Evolutionary conservation across 2,329 filamentous ascomycete genomes (phyloP).

Genomic region (Verticillium klebahnii): DNA sequence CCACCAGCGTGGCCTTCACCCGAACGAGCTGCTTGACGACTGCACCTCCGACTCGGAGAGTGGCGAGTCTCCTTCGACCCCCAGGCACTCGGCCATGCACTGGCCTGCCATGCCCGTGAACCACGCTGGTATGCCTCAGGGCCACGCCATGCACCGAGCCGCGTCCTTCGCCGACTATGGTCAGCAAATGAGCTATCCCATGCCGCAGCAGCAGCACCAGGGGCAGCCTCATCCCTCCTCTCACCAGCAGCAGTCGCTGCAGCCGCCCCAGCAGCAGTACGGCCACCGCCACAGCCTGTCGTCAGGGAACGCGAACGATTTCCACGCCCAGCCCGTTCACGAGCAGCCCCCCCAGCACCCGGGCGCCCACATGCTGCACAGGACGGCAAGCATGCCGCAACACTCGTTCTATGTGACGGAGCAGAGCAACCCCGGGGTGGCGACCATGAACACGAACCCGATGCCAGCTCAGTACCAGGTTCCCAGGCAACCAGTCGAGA

Average conservation of each 20-base stretch:
- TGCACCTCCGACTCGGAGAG: constrained; percentile 52
- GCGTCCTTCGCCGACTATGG: constrained; percentile 51
- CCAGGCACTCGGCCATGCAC: constrained; percentile 45
- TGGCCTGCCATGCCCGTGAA: constrained; percentile 41
- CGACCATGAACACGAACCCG: constrained; percentile 52
- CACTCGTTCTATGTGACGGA: constrained; percentile 54
- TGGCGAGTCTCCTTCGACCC: constrained; percentile 56
- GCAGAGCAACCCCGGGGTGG: constrained; percentile 56
- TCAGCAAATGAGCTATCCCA: constrained; percentile 42
- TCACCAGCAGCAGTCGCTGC: not conserved
- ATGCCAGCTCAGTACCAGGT: constrained; percentile 48
- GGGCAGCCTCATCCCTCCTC: not conserved
- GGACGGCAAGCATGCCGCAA: constrained; percentile 41
- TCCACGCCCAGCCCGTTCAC: constrained; percentile 34
- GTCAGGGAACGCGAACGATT: constrained; percentile 37
- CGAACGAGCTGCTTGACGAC: constrained; percentile 49
- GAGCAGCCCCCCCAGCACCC: constrained; percentile 37
- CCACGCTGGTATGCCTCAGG: constrained; percentile 29
- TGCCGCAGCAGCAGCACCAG: constrained; percentile 29
- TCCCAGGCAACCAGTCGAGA: constrained; percentile 39
- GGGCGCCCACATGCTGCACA: constrained; percentile 42
- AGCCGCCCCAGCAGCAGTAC: constrained; percentile 22
- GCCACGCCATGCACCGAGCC: constrained; percentile 43
- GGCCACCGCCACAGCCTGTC: constrained; percentile 43
- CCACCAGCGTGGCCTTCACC: constrained; percentile 54